These are phyloP conservation scores for Fusarium domesticum DNA, from an alignment of 2,329 filamentous ascomycete genomes.

Conservation along the genomic window DNA sequence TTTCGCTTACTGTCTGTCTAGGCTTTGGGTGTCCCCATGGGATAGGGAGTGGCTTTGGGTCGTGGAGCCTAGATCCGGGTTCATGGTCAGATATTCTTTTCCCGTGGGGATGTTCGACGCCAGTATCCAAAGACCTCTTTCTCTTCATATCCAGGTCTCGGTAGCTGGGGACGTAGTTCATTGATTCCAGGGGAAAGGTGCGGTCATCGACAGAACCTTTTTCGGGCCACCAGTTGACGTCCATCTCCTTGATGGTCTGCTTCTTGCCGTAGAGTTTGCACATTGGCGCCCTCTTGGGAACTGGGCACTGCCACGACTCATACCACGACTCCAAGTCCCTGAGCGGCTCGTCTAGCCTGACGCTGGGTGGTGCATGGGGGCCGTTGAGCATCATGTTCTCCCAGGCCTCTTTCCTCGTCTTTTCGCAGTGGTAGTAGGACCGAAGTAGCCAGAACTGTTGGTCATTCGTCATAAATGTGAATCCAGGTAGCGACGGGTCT, in stretches of 20 bases:
- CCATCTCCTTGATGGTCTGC: neutral
- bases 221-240: neutral
- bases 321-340: conserved; percentile 13
- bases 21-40: too few relatives aligned
- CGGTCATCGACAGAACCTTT: neutral
- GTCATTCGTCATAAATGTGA: conserved; percentile 54
- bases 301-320: conserved; percentile 15
- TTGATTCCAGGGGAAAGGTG: too few relatives aligned
- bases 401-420: neutral
- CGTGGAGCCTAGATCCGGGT: too few relatives aligned
- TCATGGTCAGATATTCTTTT: too few relatives aligned
- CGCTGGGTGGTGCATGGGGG: conserved; percentile 13
- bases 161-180: too few relatives aligned
- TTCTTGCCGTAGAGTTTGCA: conserved; percentile 11
- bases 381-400: neutral
- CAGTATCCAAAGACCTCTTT: too few relatives aligned
- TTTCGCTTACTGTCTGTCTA: too few relatives aligned
- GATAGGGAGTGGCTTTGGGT: too few relatives aligned
- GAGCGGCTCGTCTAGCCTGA: conserved; percentile 10
- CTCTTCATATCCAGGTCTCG: too few relatives aligned
- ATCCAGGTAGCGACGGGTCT: conserved; percentile 43
- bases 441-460: conserved; percentile 61
- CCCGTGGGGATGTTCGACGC: too few relatives aligned
- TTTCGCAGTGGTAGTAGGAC: conserved; percentile 52
- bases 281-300: conserved; percentile 1